Conservation (phyloP, 805 yeast genomes). For the Candida maltosa region DNA sequence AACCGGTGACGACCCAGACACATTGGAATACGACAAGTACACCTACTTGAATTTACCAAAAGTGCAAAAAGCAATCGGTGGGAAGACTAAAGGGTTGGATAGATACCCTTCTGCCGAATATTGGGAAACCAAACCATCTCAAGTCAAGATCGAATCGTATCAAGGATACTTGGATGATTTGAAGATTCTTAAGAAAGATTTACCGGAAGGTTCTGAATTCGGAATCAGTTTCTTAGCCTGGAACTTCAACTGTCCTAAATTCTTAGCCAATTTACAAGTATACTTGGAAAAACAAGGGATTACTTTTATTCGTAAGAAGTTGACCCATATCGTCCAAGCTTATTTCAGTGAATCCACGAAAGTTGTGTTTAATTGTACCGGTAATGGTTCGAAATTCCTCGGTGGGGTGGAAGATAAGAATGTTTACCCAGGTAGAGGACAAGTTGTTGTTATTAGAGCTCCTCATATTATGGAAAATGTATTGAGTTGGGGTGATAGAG, state of each 20-base stretch:
- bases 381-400: conserved; percentile 61
- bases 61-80: conserved; percentile 49
- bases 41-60: conserved; percentile 49
- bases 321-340: conserved; percentile 59
- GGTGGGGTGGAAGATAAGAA: conserved; percentile 63
- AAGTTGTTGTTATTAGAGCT: conserved; percentile 68
- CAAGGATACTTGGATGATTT: conserved; percentile 48
- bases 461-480: conserved; percentile 63
- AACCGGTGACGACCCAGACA: conserved; percentile 49
- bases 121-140: conserved; percentile 51
- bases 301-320: conserved; percentile 40
- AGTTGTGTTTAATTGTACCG: conserved; percentile 72
- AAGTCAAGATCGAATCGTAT: conserved; percentile 45
- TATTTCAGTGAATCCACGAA: conserved; percentile 29
- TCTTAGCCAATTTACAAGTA: conserved; percentile 44
- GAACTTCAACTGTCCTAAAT: conserved; percentile 71
- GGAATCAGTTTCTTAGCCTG: conserved; percentile 60
- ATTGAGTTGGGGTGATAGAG: conserved; percentile 56
- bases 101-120: conserved; percentile 53
- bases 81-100: conserved; percentile 51
- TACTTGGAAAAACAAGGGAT: conserved; percentile 51
- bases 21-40: conserved; percentile 48
- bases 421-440: conserved; percentile 77
- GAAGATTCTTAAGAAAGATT: conserved; percentile 27
- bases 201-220: conserved; percentile 51